Evolutionary conservation across 495 filamentous ascomycete species (phyloP).

Genomic region (Penicillium mononematosum): DNA sequence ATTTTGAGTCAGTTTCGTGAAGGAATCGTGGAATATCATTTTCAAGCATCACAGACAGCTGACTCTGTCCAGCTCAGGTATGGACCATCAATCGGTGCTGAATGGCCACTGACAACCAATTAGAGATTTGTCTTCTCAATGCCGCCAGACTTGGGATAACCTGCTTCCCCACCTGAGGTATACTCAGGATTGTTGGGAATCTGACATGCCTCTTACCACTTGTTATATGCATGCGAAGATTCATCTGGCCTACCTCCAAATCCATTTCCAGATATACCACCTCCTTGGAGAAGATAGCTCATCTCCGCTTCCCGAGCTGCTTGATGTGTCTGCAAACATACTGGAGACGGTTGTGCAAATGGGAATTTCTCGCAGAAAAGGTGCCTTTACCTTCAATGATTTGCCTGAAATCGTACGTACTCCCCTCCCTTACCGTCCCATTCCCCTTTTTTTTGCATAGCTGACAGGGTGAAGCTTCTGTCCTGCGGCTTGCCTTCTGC

Average conservation of each 20-base stretch:
- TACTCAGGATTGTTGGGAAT: constrained; percentile 19
- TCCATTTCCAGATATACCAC: constrained; percentile 22
- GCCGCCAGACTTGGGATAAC: constrained; percentile 17
- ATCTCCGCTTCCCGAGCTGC: constrained; percentile 11
- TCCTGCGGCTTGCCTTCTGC: constrained; percentile 20
- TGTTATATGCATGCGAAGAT: constrained; percentile 24
- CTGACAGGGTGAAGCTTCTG: constrained; percentile 15
- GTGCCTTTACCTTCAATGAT: constrained; percentile 9
- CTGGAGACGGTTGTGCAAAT: constrained; percentile 22
- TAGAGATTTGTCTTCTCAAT: constrained; percentile 19
- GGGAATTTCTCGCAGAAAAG: constrained; percentile 16
- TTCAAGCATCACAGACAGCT: constrained; percentile 12
- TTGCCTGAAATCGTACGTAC: constrained; percentile 20
- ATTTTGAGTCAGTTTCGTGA: constrained; percentile 22
- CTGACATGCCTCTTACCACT: constrained; percentile 7
- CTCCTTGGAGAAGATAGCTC: constrained; percentile 16
- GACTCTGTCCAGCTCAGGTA: constrained; percentile 18
- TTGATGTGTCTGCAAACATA: constrained; percentile 20
- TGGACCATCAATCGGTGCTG: background rate
- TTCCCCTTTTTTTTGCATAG: background rate
- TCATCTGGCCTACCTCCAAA: constrained; percentile 22
- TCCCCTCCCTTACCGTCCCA: background rate
- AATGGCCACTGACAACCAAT: constrained; percentile 4
- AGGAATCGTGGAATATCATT: constrained; percentile 23
- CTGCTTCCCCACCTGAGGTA: constrained; percentile 18